phyloP scores from a whole-genome alignment of 495 filamentous ascomycete genomes.

The Rhizodiscina lignyota region DNA sequence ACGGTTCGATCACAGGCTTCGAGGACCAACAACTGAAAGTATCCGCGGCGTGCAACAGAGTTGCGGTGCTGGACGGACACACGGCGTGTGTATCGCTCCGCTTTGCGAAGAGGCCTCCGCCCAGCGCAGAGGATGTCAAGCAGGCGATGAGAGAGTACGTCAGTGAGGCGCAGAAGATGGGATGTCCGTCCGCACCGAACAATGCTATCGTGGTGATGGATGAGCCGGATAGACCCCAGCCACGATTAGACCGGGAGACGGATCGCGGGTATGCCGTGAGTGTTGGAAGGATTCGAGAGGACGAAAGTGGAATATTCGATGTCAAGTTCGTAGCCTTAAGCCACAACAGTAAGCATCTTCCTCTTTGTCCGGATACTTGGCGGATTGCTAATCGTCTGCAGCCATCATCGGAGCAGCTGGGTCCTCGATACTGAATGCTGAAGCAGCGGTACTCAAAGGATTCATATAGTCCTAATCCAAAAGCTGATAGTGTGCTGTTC shows the following conservation, averaged over 20 bases:
- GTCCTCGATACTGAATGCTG: conserved; percentile 85
- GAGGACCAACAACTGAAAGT: conserved; percentile 20
- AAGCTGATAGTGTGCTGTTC: no score
- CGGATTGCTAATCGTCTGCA: conserved; percentile 15
- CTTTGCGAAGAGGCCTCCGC: conserved; percentile 22
- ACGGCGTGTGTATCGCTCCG: conserved; percentile 25
- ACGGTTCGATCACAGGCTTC: conserved; percentile 16
- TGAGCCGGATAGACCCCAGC: conserved; percentile 26
- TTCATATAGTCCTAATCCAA: no score
- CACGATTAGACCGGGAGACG: conserved; percentile 25
- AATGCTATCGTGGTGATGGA: conserved; percentile 28
- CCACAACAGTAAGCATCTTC: conserved; percentile 34
- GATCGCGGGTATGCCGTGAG: conserved; percentile 25
- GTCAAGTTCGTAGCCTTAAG: conserved; percentile 29
- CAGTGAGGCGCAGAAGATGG: conserved; percentile 23
- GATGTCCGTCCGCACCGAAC: conserved; percentile 23
- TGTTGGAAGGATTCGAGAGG: conserved; percentile 24
- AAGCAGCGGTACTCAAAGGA: conserved; percentile 82
- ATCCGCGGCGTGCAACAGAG: conserved; percentile 24
- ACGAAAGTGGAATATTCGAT: conserved; percentile 25
- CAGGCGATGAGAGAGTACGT: conserved; percentile 25
- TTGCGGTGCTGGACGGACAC: conserved; percentile 27
- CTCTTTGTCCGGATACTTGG: not conserved
- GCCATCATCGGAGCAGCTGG: conserved; percentile 89
- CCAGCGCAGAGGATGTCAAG: conserved; percentile 23